A percentile compares a stretch with the other conserved stretches of the same genome.
Conservation (phyloP, 2,329 filamentous ascomycete genomes). For the Fusarium secorum region DNA sequence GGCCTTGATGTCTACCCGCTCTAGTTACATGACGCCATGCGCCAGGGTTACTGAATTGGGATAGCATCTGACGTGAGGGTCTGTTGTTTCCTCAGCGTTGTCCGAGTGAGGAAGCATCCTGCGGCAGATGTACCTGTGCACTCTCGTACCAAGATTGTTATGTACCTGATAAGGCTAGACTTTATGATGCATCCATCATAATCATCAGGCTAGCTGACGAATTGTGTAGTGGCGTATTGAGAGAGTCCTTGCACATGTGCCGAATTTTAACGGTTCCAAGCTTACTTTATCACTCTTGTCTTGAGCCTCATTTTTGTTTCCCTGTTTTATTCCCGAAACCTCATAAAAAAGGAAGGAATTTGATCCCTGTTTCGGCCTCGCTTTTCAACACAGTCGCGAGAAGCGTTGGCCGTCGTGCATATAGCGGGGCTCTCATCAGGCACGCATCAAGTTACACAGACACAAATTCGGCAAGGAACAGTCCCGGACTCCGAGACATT, state of each 20-base stretch:
- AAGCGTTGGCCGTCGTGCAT: background rate
- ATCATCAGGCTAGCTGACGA: background rate
- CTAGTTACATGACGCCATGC: fast-evolving
- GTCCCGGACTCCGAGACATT: conserved; percentile 11
- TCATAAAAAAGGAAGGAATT: fast-evolving
- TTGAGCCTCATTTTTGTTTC: no score
- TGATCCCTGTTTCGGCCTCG: conserved; percentile 16
- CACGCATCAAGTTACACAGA: background rate
- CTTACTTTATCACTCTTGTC: background rate
- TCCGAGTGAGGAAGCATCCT: background rate
- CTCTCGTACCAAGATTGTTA: background rate
- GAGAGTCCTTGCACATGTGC: background rate
- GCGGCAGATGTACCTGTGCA: background rate
- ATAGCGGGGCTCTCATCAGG: background rate
- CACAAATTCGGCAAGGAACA: background rate
- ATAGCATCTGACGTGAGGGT: background rate
- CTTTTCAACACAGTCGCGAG: conserved; percentile 18
- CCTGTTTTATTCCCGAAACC: fast-evolving
- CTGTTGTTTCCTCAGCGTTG: background rate
- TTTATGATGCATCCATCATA: background rate
- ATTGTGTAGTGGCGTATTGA: background rate
- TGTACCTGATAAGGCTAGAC: background rate
- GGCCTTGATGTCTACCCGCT: background rate
- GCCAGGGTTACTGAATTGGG: background rate
- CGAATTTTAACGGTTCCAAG: background rate